Evolutionary conservation across 1,284 basidiomycete species (phyloP).

Genomic region (Naganishia cerealis): DNA sequence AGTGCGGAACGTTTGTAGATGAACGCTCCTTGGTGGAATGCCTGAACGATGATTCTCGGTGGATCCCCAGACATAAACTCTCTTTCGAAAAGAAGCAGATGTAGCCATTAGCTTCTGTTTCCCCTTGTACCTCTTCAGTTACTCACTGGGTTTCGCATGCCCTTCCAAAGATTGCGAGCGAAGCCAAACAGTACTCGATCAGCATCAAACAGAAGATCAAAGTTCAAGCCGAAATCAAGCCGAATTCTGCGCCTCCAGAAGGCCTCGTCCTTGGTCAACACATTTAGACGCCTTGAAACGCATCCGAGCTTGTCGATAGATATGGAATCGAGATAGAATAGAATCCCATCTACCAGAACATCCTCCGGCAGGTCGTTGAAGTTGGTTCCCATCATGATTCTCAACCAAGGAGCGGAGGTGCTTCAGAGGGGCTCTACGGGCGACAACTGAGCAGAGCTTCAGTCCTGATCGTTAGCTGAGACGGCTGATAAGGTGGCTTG

Average conservation of each 20-base stretch:
- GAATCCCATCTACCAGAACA: conserved; percentile 69
- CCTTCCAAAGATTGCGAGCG: conserved; percentile 75
- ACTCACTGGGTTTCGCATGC: conserved; percentile 58
- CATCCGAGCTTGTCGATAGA: conserved; percentile 64
- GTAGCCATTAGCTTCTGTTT: not conserved
- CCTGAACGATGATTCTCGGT: conserved; percentile 66
- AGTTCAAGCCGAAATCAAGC: conserved; percentile 74
- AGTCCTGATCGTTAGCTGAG: too few relatives aligned
- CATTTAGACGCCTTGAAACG: conserved; percentile 63
- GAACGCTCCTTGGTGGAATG: conserved; percentile 41
- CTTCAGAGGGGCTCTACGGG: not conserved
- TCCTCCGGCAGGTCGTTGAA: conserved; percentile 57
- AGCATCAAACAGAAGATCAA: conserved; percentile 37
- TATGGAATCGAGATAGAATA: conserved; percentile 63
- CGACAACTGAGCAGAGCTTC: too few relatives aligned
- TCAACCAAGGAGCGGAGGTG: not conserved
- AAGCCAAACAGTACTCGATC: conserved; percentile 53
- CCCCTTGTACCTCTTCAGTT: not conserved
- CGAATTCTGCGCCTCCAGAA: conserved; percentile 73
- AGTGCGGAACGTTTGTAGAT: conserved; percentile 45
- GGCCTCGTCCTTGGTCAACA: conserved; percentile 68
- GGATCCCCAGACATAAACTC: conserved; percentile 77
- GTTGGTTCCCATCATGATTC: not conserved
- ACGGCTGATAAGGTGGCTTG: too few relatives aligned
- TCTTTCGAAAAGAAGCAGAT: conserved; percentile 5